phyloP scores from a whole-genome alignment of 208 protist genomes.

The Angomonas ambiguus region DNA sequence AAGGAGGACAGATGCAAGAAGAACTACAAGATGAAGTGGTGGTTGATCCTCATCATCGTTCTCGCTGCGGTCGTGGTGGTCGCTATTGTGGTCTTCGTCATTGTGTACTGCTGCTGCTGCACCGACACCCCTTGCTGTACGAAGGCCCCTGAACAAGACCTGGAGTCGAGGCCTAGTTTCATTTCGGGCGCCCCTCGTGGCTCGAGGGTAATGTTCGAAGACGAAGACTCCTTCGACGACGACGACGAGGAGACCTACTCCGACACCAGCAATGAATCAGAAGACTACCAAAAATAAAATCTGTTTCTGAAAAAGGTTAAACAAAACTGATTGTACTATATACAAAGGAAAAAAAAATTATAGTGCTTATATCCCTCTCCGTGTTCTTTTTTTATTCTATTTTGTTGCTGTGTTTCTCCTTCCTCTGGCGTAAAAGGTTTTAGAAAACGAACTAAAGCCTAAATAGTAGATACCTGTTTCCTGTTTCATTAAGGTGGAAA shows the following conservation, averaged over 20 bases:
- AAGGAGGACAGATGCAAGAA: neutral
- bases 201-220: neutral
- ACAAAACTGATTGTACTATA: no score
- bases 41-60: neutral
- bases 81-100: neutral
- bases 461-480: no score
- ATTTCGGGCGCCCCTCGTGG: neutral
- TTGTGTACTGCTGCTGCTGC: constrained; percentile 6
- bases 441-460: neutral
- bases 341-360: no score
- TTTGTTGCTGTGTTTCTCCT: no score
- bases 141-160: neutral
- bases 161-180: neutral
- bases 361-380: no score
- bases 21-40: neutral
- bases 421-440: no score
- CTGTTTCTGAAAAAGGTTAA: neutral
- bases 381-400: no score
- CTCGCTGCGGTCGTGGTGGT: neutral
- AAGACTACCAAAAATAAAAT: neutral
- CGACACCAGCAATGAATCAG: neutral
- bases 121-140: neutral
- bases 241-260: neutral
- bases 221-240: neutral
- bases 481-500: neutral